A percentile compares a stretch with the other conserved stretches of the same genome.
Evolutionary conservation across 1,139 yeast genomes (phyloP).

Genomic region (Arxiozyma heterogenica): DNA sequence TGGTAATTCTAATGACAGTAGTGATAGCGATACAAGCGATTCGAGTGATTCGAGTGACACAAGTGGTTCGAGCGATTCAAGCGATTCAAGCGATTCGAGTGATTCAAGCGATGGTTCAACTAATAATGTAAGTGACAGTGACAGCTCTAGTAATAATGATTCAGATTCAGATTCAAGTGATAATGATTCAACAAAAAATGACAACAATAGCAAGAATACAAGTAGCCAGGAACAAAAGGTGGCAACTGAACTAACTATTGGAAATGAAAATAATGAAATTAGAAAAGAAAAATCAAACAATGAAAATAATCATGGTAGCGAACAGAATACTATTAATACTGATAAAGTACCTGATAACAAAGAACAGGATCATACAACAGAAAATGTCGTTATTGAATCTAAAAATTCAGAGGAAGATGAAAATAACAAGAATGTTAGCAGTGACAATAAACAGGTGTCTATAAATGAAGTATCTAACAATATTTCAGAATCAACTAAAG

Average conservation of each 20-base stretch:
- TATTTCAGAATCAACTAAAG: neutral
- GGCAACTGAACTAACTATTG: neutral
- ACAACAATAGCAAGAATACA: no score
- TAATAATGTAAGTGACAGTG: neutral
- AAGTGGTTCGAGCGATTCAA: constrained; percentile 5
- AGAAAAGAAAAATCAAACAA: neutral
- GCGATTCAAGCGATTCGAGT: constrained; percentile 3
- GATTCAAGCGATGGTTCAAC: constrained; percentile 4
- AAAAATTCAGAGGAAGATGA: neutral
- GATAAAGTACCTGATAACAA: neutral
- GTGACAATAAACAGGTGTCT: neutral
- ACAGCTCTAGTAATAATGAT: constrained; percentile 1
- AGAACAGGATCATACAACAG: neutral
- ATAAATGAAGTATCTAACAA: neutral
- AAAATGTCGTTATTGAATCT: neutral
- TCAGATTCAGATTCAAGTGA: constrained; percentile 2
- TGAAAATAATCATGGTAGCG: neutral
- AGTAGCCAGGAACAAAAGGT: neutral
- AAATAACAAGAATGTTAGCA: neutral
- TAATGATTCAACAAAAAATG: neutral
- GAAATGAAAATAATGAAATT: no score
- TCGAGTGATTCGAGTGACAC: constrained; percentile 3
- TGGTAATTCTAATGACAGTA: constrained; percentile 4
- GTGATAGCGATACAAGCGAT: constrained; percentile 4
- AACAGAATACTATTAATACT: neutral